Percentiles rank a stretch among this genome's conserved stretches.
Conservation (phyloP, 2,329 filamentous ascomycete species). For the Fusarium begoniae region DNA sequence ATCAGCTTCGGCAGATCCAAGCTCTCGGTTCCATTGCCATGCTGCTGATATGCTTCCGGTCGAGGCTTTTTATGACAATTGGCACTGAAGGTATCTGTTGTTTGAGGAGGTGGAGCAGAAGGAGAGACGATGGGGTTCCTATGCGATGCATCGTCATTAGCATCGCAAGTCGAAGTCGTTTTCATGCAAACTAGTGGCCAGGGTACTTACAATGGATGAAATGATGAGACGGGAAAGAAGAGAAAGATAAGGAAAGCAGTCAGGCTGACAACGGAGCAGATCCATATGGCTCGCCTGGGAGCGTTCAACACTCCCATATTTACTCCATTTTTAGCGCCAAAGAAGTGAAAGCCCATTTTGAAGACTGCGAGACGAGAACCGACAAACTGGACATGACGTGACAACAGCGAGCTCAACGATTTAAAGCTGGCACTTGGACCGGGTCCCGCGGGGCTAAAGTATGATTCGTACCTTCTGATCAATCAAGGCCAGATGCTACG, state of each 20-base stretch:
- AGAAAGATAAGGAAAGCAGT: not conserved
- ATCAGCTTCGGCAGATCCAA: not conserved
- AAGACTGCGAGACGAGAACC: not conserved
- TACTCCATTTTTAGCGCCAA: not conserved
- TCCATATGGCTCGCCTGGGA: not conserved
- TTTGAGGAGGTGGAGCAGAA: not conserved
- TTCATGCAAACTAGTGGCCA: fast-evolving
- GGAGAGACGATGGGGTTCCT: not conserved
- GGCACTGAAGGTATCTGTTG: not conserved
- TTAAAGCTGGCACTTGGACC: not conserved
- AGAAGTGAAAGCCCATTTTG: not conserved
- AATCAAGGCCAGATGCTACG: not conserved
- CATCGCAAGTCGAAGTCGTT: not conserved
- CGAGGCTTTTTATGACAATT: not conserved
- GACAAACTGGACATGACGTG: not conserved
- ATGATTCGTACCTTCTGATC: not conserved
- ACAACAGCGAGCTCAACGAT: not conserved
- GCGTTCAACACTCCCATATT: not conserved
- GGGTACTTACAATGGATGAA: not conserved
- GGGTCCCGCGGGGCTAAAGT: no score
- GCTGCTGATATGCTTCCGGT: not conserved
- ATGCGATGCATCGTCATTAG: not conserved
- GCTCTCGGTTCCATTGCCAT: not conserved
- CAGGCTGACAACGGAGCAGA: not conserved
- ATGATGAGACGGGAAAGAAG: not conserved